Conservation (phyloP, 2,329 filamentous ascomycete genomes). For the Fusarium luffae region DNA sequence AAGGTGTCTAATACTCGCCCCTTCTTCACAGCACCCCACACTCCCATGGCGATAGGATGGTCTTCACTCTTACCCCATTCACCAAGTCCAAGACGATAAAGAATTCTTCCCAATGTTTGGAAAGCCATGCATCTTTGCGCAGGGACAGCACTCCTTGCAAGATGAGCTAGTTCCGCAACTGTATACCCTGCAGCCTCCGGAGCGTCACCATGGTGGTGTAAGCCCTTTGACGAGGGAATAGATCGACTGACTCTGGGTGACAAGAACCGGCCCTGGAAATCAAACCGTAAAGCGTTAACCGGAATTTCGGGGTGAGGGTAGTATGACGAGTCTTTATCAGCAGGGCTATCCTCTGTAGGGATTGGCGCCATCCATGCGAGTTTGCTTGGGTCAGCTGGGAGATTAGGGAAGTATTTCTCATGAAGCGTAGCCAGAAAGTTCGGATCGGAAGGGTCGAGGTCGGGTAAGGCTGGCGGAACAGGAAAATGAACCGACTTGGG, state of each 20-base stretch:
- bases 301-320: constrained; percentile 81
- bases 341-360: constrained; percentile 70
- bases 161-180: constrained; percentile 82
- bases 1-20: constrained; percentile 81
- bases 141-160: constrained; percentile 83
- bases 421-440: constrained; percentile 88
- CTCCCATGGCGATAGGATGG: constrained; percentile 74
- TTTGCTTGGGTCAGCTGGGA: constrained; percentile 84
- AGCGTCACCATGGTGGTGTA: constrained; percentile 93
- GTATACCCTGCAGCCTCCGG: constrained; percentile 97
- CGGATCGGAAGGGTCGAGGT: constrained; percentile 84
- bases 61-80: constrained; percentile 71
- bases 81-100: constrained; percentile 83
- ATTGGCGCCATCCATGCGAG: constrained; percentile 90
- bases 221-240: constrained; percentile 80
- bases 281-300: constrained; percentile 84
- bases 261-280: constrained; percentile 83
- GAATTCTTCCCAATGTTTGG: constrained; percentile 85
- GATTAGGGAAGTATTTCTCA: constrained; percentile 90
- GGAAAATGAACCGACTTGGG: constrained; percentile 71
- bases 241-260: constrained; percentile 78
- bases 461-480: constrained; percentile 64
- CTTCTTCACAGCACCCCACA: constrained; percentile 85
- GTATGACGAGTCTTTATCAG: constrained; percentile 80
- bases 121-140: constrained; percentile 92